Conservation (phyloP, 2,329 filamentous ascomycete species). For the Penicillium sp. region DNA sequence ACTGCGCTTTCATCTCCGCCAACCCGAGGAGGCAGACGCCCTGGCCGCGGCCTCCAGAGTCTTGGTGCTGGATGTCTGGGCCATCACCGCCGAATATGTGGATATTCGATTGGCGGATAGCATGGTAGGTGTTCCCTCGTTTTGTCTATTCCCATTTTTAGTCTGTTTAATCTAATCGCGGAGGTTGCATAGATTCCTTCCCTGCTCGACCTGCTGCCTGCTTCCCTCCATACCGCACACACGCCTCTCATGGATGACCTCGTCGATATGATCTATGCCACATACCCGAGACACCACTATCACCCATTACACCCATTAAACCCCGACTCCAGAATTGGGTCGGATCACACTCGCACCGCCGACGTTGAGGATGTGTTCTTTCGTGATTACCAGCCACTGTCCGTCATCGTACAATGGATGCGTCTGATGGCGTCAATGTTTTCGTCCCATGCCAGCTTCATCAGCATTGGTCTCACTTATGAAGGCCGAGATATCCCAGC, state of each 20-base stretch:
- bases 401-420: constrained; percentile 90
- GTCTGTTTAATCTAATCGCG: background rate
- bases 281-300: constrained; percentile 63
- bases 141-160: background rate
- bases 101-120: constrained; percentile 80
- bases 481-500: constrained; percentile 86
- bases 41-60: constrained; percentile 74
- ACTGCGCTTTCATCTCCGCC: constrained; percentile 80
- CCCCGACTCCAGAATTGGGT: constrained; percentile 32
- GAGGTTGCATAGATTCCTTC: constrained; percentile 61
- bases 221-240: constrained; percentile 72
- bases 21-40: constrained; percentile 68
- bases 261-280: constrained; percentile 74
- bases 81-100: constrained; percentile 77
- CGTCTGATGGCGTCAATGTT: constrained; percentile 88
- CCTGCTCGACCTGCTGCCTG: constrained; percentile 76
- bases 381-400: constrained; percentile 84
- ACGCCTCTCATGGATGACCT: constrained; percentile 79
- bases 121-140: constrained; percentile 57
- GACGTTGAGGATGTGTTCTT: constrained; percentile 75
- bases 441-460: constrained; percentile 73
- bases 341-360: constrained; percentile 36
- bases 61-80: constrained; percentile 89
- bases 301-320: constrained; percentile 30
- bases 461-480: constrained; percentile 80